These are phyloP conservation scores for Fraxinus latifolia DNA, from an alignment of 305 asterid species.

Conservation along the genomic window DNA sequence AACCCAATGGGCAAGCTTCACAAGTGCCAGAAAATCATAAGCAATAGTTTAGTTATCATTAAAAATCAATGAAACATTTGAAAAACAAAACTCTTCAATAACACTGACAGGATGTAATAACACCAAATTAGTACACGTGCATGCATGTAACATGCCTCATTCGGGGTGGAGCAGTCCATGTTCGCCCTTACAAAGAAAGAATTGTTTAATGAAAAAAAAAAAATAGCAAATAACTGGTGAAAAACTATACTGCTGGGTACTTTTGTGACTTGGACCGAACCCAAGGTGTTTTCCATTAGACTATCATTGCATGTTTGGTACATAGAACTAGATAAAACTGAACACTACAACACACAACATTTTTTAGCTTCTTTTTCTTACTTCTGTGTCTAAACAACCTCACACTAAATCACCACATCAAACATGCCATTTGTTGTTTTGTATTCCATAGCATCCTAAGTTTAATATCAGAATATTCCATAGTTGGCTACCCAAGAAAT, in stretches of 20 bases:
- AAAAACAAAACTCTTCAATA: not conserved
- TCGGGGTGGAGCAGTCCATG: not conserved
- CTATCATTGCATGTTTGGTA: not conserved
- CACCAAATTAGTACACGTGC: not conserved
- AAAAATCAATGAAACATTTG: not conserved
- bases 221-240: not conserved
- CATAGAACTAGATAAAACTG: not conserved
- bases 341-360: not conserved
- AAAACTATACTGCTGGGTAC: not conserved
- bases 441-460: not conserved
- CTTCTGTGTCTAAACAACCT: not conserved
- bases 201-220: not conserved
- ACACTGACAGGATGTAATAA: not conserved
- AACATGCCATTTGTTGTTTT: not conserved
- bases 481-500: not conserved
- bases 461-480: not conserved
- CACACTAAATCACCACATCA: not conserved
- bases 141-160: not conserved
- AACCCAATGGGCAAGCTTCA: conserved; percentile 87
- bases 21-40: conserved; percentile 15
- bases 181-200: not conserved
- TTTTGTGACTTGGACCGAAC: not conserved
- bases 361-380: not conserved
- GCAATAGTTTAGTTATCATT: conserved; percentile 16
- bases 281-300: not conserved